Percentiles rank a stretch among this genome's conserved stretches.
Conservation (phyloP, 768 basidiomycete genomes). For the Lyophyllum shimeji region DNA sequence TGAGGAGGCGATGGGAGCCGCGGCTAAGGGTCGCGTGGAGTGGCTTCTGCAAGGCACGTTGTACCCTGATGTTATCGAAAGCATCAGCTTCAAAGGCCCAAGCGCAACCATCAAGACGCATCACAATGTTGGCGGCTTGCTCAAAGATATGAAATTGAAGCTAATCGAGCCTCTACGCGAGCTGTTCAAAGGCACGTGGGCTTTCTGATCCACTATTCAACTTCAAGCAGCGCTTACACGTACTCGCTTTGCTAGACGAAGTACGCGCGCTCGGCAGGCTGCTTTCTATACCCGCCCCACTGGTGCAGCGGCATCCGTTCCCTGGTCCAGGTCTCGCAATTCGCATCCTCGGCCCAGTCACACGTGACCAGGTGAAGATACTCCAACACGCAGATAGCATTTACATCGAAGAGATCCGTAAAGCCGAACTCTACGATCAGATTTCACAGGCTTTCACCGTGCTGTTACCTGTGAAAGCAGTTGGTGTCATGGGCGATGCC, state of each 20-base stretch:
- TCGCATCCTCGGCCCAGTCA: slow-evolving; percentile 95
- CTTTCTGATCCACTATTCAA: neutral
- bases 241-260: slow-evolving; percentile 63
- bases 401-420: slow-evolving; percentile 97
- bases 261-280: slow-evolving; percentile 91
- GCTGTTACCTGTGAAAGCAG: slow-evolving; percentile 90
- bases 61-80: slow-evolving; percentile 99
- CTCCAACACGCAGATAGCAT: slow-evolving; percentile 91
- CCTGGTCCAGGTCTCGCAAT: slow-evolving; percentile 98
- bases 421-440: slow-evolving; percentile 86
- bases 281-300: slow-evolving; percentile 85
- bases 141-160: slow-evolving; percentile 98
- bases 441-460: slow-evolving; percentile 98
- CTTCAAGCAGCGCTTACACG: neutral
- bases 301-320: slow-evolving; percentile 98
- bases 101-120: slow-evolving; percentile 99
- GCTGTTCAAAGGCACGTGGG: slow-evolving; percentile 87
- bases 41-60: slow-evolving; percentile 98
- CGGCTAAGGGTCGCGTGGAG: slow-evolving; percentile 87
- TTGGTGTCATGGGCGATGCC: slow-evolving; percentile 96
- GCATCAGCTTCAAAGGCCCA: slow-evolving; percentile 98
- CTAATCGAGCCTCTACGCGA: slow-evolving; percentile 96
- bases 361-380: slow-evolving; percentile 87
- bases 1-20: slow-evolving; percentile 66
- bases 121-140: slow-evolving; percentile 95